Conservation (phyloP, 2,329 filamentous ascomycete genomes). For the Neofusicoccum sp. region DNA sequence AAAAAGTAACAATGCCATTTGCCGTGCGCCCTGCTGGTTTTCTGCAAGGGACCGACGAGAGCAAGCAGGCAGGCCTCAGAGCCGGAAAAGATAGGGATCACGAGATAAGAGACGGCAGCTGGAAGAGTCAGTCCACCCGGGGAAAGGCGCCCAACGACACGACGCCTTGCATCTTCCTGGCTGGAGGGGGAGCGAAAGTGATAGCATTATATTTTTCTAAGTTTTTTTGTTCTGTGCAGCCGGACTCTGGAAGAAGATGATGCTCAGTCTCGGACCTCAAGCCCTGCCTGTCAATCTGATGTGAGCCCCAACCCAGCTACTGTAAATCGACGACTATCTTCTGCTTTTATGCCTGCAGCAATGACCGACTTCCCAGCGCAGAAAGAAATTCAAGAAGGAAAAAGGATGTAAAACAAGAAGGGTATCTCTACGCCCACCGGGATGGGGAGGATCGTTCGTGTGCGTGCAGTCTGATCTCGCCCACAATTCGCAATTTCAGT, state of each 20-base stretch:
- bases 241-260: neutral
- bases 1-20: too few relatives aligned
- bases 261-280: slow-evolving; percentile 19
- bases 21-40: too few relatives aligned
- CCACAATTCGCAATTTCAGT: slow-evolving; percentile 20
- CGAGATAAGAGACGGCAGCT: too few relatives aligned
- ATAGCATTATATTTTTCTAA: slow-evolving; percentile 12
- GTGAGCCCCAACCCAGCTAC: neutral
- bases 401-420: slow-evolving; percentile 20
- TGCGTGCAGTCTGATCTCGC: slow-evolving; percentile 1
- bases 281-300: slow-evolving; percentile 19
- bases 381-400: slow-evolving; percentile 2
- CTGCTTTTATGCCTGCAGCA: slow-evolving; percentile 13
- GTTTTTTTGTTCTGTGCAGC: slow-evolving; percentile 3
- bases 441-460: slow-evolving; percentile 17
- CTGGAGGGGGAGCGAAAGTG: neutral
- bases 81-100: too few relatives aligned
- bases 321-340: neutral
- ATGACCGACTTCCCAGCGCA: slow-evolving; percentile 14
- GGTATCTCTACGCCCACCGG: slow-evolving; percentile 22
- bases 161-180: neutral
- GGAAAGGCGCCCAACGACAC: too few relatives aligned
- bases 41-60: too few relatives aligned
- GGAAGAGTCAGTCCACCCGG: too few relatives aligned
- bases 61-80: too few relatives aligned